phyloP scores from a whole-genome alignment of 768 basidiomycete species.

The Phallus indusiatus region DNA sequence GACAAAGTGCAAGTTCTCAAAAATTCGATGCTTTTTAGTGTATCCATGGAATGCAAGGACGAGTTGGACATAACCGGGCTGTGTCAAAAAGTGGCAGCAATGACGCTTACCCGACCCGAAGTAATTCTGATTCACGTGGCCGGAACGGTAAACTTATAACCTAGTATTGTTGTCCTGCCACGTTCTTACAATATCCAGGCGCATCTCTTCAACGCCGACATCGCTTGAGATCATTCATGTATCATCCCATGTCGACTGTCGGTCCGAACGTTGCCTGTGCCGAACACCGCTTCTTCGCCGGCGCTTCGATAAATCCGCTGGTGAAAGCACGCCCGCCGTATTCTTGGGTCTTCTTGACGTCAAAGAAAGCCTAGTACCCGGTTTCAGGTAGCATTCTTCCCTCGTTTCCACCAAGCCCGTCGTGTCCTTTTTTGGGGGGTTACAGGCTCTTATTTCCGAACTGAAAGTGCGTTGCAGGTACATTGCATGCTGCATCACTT shows the following conservation, averaged over 20 bases:
- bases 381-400: constrained; percentile 12
- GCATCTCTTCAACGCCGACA: constrained; percentile 7
- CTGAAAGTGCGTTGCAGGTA: constrained; percentile 24
- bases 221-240: neutral
- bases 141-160: neutral
- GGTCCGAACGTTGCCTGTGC: constrained; percentile 20
- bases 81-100: constrained; percentile 5
- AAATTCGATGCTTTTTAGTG: constrained; percentile 2
- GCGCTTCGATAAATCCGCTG: constrained; percentile 16
- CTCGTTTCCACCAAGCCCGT: neutral
- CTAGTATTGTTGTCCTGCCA: neutral
- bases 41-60: constrained; percentile 1
- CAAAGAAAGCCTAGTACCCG: constrained; percentile 13
- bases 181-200: neutral
- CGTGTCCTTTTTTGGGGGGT: constrained; percentile 35
- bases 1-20: neutral
- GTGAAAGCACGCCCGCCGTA: neutral
- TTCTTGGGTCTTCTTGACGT: constrained; percentile 12
- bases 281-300: constrained; percentile 33
- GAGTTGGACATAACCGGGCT: neutral
- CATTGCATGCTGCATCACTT: constrained; percentile 20
- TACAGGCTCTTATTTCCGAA: constrained; percentile 52
- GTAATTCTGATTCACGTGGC: constrained; percentile 4
- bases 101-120: neutral
- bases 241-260: neutral